These are phyloP conservation scores for Trametes versicolor DNA, from an alignment of 1,284 basidiomycete species.

Conservation along the genomic window DNA sequence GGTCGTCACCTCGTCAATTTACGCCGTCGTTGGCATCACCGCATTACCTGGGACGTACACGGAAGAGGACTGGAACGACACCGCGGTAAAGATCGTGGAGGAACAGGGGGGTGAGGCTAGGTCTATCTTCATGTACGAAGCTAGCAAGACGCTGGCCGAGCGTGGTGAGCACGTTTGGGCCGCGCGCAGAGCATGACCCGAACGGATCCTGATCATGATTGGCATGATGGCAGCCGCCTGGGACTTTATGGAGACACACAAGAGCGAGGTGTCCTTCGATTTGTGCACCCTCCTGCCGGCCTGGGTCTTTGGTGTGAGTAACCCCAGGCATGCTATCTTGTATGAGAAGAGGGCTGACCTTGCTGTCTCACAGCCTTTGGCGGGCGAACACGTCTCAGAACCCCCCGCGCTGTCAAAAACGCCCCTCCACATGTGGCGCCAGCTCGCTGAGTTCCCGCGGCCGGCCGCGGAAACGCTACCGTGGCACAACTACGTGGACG, in stretches of 20 bases:
- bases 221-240: constrained; percentile 50
- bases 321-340: no score
- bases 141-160: constrained; percentile 78
- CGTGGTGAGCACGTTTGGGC: constrained; percentile 21
- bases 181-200: no score
- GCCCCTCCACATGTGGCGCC: constrained; percentile 1
- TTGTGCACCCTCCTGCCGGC: constrained; percentile 34
- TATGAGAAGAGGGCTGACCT: background rate
- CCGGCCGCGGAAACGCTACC: constrained; percentile 37
- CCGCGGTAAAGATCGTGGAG: constrained; percentile 57
- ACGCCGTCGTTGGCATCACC: constrained; percentile 50
- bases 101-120: constrained; percentile 59
- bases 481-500: constrained; percentile 48
- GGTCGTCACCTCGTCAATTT: constrained; percentile 69
- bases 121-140: constrained; percentile 56
- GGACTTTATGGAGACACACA: constrained; percentile 49
- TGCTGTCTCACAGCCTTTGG: background rate
- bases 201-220: background rate
- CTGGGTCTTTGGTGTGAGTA: constrained; percentile 22
- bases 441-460: constrained; percentile 18
- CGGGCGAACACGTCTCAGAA: no score
- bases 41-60: background rate
- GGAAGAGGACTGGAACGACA: constrained; percentile 71
- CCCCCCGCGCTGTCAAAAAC: constrained; percentile 28
- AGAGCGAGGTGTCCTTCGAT: constrained; percentile 33